phyloP scores from a whole-genome alignment of 179 eudicot genomes.

The Amaranthus tricolor region DNA sequence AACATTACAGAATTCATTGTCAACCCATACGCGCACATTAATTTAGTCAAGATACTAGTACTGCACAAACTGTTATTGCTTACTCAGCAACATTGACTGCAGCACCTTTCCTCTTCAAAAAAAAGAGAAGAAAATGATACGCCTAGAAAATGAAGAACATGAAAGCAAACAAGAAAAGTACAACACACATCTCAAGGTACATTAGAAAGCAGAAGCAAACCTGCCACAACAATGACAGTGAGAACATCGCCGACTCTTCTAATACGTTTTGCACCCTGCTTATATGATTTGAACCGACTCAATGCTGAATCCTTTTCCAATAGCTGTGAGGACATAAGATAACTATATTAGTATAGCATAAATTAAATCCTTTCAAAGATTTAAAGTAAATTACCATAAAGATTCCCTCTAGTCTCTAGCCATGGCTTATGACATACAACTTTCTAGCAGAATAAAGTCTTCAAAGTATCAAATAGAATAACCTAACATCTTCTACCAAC shows the following conservation, averaged over 20 bases:
- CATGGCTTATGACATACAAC: neutral
- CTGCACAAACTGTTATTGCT: neutral
- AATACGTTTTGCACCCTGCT: constrained; percentile 50
- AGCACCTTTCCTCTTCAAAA: no score
- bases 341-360: constrained; percentile 11
- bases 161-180: neutral
- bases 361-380: neutral
- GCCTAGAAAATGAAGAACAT: neutral
- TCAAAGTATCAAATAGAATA: neutral
- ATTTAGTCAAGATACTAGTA: neutral
- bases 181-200: constrained; percentile 4
- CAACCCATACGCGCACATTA: neutral
- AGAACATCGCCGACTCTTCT: constrained; percentile 68
- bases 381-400: neutral
- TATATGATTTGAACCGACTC: constrained; percentile 72
- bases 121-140: no score
- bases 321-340: constrained; percentile 44
- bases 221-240: constrained; percentile 71
- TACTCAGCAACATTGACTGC: neutral
- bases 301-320: constrained; percentile 69
- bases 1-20: neutral
- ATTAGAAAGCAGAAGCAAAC: constrained; percentile 38
- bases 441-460: neutral
- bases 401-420: neutral
- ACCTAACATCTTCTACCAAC: neutral